phyloP scores from a whole-genome alignment of 2,329 filamentous ascomycete genomes.

The Xylaria hypoxylon region DNA sequence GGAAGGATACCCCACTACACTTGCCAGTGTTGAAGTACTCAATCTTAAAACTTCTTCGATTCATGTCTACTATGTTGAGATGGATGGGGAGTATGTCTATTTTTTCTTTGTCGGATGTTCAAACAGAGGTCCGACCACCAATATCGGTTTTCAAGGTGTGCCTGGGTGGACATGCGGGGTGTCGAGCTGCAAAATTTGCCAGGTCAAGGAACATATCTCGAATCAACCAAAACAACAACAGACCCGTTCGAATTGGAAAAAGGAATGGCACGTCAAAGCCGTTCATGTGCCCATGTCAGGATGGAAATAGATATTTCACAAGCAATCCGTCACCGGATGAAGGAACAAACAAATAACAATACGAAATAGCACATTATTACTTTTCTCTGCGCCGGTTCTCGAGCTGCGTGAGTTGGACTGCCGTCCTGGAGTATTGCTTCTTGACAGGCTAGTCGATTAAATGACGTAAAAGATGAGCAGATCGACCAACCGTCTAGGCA shows the following conservation, averaged over 20 bases:
- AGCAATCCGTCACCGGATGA: conserved; percentile 58
- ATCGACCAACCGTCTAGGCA: conserved; percentile 4
- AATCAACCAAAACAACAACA: conserved; percentile 32
- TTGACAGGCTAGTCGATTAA: conserved; percentile 3
- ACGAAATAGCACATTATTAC: conserved; percentile 40
- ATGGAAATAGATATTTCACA: conserved; percentile 56
- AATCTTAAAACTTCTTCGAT: conserved; percentile 41
- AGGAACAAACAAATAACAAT: conserved; percentile 44
- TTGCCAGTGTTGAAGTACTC: conserved; percentile 46
- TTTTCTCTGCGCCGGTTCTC: conserved; percentile 10
- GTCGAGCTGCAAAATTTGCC: conserved; percentile 41
- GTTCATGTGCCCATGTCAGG: conserved; percentile 45
- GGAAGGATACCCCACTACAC: conserved; percentile 52
- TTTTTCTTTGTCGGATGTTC: conserved; percentile 37
- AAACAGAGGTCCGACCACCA: conserved; percentile 48
- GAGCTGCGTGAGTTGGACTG: not conserved
- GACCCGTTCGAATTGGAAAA: conserved; percentile 46
- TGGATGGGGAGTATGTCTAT: conserved; percentile 36
- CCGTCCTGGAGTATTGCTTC: conserved; percentile 14
- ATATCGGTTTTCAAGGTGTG: conserved; percentile 33
- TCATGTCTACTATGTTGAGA: conserved; percentile 49
- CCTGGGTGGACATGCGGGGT: conserved; percentile 38
- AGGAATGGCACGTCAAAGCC: conserved; percentile 39
- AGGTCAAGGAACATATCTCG: conserved; percentile 40
- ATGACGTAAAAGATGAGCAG: conserved; percentile 32